A percentile compares a stretch with the other conserved stretches of the same genome.
Conservation (phyloP, 169 alveolate genomes). For the Babesia gibsoni region DNA sequence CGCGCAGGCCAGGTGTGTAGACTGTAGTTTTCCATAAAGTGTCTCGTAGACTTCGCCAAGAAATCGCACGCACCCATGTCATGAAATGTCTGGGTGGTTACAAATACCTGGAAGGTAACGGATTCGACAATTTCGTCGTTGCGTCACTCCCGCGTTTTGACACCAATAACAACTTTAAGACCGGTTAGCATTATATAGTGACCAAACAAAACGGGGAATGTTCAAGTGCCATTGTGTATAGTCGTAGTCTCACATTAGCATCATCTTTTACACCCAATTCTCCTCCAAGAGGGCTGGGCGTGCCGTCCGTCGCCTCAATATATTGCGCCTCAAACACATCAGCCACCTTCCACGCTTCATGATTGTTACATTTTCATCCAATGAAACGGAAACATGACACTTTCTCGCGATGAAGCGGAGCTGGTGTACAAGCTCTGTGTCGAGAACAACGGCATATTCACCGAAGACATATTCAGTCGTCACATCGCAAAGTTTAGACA, state of each 20-base stretch:
- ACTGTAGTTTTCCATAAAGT: not conserved
- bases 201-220: not conserved
- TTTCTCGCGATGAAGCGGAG: conserved; percentile 45
- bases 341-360: too few species aligned
- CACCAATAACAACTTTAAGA: conserved; percentile 8
- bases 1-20: conserved; percentile 36
- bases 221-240: too few species aligned
- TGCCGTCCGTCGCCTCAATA: too few species aligned
- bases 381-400: conserved; percentile 19
- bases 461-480: conserved; percentile 52
- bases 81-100: conserved; percentile 65
- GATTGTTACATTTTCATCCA: too few species aligned
- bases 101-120: conserved; percentile 47
- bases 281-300: too few species aligned
- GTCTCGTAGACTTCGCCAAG: conserved; percentile 34
- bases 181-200: conserved; percentile 1
- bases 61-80: conserved; percentile 53
- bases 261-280: too few species aligned
- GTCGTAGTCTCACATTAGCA: too few species aligned
- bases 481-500: conserved; percentile 50
- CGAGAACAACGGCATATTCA: conserved; percentile 51
- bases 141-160: conserved; percentile 53
- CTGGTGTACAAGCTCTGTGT: conserved; percentile 54
- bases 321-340: too few species aligned
- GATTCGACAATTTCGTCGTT: conserved; percentile 52